These are phyloP conservation scores for Gaeumannomyces tritici DNA, from an alignment of 2,329 filamentous ascomycete genomes.

Conservation along the genomic window DNA sequence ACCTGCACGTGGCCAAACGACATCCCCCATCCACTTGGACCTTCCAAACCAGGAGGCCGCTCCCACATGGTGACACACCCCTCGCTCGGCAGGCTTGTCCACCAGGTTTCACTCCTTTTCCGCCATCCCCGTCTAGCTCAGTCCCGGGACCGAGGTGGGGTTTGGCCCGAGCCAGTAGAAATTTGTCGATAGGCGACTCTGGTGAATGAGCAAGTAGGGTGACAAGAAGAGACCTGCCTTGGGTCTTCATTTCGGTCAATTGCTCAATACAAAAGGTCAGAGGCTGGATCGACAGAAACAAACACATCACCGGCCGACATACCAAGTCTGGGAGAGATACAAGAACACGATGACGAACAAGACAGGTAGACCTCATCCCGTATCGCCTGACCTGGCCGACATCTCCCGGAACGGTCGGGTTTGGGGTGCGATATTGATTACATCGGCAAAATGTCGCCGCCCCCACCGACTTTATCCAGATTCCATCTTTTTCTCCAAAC, in stretches of 20 bases:
- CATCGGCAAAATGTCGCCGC: neutral
- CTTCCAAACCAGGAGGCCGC: neutral
- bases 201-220: neutral
- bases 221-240: neutral
- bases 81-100: neutral
- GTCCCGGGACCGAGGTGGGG: neutral
- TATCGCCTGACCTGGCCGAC: neutral
- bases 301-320: neutral
- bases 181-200: neutral
- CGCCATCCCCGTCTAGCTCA: neutral
- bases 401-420: neutral
- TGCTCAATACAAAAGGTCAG: too few relatives aligned
- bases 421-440: neutral
- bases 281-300: too few relatives aligned
- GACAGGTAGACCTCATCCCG: neutral
- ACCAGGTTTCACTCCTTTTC: neutral
- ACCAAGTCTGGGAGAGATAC: neutral
- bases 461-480: neutral
- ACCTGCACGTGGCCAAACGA: neutral
- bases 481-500: neutral
- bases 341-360: neutral
- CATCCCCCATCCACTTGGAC: neutral
- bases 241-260: too few relatives aligned
- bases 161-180: neutral
- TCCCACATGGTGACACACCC: neutral